These are phyloP conservation scores for Teunomyces lycoperdinae DNA, from an alignment of 805 yeast species.

Conservation along the genomic window DNA sequence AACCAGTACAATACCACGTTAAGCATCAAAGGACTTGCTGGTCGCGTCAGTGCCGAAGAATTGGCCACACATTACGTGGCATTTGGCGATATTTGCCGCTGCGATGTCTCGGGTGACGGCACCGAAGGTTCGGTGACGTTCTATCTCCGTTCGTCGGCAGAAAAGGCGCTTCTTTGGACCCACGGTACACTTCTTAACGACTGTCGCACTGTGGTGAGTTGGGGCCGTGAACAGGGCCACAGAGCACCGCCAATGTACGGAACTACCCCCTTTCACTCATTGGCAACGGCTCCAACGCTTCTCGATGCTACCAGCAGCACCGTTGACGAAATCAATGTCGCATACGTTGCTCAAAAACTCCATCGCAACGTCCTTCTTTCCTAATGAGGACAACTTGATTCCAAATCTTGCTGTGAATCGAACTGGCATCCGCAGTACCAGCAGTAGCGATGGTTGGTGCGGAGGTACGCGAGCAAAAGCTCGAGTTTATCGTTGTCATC, in stretches of 20 bases:
- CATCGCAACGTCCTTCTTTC: constrained; percentile 23
- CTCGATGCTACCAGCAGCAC: constrained; percentile 5
- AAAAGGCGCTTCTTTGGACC: constrained; percentile 32
- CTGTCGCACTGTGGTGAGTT: neutral
- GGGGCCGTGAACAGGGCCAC: neutral
- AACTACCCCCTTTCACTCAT: no score
- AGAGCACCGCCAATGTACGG: neutral
- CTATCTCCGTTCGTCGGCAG: constrained; percentile 33
- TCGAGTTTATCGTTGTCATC: constrained; percentile 23
- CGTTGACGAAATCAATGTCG: constrained; percentile 15
- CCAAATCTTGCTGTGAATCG: constrained; percentile 35
- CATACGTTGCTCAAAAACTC: constrained; percentile 13
- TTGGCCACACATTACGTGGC: constrained; percentile 56
- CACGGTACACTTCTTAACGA: constrained; percentile 20
- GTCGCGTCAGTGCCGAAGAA: constrained; percentile 59
- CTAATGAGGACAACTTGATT: constrained; percentile 44
- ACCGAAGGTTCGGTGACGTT: constrained; percentile 25
- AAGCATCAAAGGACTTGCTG: constrained; percentile 62
- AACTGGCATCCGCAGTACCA: constrained; percentile 48
- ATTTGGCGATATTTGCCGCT: constrained; percentile 51
- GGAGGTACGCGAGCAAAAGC: constrained; percentile 35
- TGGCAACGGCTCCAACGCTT: no score
- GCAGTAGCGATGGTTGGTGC: constrained; percentile 44
- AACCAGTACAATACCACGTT: constrained; percentile 83
- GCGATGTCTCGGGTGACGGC: constrained; percentile 18